Base-by-base conservation (phyloP, 345 rosid genomes). In the Heritiera fomes region DNA sequence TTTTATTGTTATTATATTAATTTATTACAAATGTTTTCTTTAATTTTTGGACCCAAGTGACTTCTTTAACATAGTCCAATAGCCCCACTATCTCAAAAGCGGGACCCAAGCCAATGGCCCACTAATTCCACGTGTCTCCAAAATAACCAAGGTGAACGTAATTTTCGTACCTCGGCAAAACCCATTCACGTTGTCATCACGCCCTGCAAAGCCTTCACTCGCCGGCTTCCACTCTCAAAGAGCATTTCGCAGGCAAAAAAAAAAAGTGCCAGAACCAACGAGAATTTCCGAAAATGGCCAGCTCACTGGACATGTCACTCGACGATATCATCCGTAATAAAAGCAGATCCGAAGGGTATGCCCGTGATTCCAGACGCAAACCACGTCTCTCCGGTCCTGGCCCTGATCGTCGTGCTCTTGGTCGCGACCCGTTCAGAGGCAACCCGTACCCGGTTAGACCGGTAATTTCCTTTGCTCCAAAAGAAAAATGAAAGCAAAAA, bases 251-350 rank as follows among this genome's bases (percentile, higher is more conserved):
- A 9, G 32, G 13, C 30, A 20, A 59, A 30, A 14, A 4, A 43
- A 43, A 8, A 43, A 20, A 23, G 6, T 6, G 7, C 45, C 7
- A 50, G 38, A 32, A 71, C 7, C 14, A 9, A 18, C 45, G 7
- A 2, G 32, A 34, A 53, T 4, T 34, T 34, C 15, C 10, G 49
- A 73, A 53, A 55, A 73, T 73, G 63, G 38, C 76, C 46, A 45
- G 9, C 30, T 73, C 62, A 38, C 63, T 73, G 64, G 76, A 73
- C 76, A 55, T 73, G 76, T 73, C 76, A 2, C 76, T 73, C 17
- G 76, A 73, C 30, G 76, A 73, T 9, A 73, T 73, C 63, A 73
- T 73, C 49, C 76, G 76, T 18, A 73, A 55, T 12, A 73, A 38
- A 55, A n/a, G 32, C 32, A 38, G 63, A 55, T n/a, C 63, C 11